Base-by-base conservation (phyloP, 2,329 filamentous ascomycete species). In the Talaromyces atroroseus region DNA sequence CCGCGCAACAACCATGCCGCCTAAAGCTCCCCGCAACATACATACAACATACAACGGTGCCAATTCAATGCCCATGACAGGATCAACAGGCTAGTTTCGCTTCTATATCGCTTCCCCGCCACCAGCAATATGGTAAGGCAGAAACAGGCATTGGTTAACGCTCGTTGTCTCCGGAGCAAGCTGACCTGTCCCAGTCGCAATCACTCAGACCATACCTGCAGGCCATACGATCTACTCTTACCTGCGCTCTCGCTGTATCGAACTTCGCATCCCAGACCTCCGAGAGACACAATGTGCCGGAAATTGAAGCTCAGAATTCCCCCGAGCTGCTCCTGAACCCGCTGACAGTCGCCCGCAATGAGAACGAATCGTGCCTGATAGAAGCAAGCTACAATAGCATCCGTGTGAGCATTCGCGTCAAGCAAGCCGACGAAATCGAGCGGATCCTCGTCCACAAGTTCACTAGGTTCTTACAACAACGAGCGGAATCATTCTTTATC, bases 361-460 rank as follows among this genome's bases (percentile, higher is more conserved):
- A 97, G 76, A 95, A 96, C 73, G 94, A 99, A 95, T 97, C 71
- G 92, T 97, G 78, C 92, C 94, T 54, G 32, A 36, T 36, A 14
- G 32, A 36, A 36, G 32, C 32, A 36, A 94, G 89, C 73, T 88
- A 97, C 78, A 99, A 99, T 82, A 95, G 89, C 64, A 89, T 99
- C 64, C 88, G 94, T 65, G 89, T 99, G 69, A 96, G 90, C 82
- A 95, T 99, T 78, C 90, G 92, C 80, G 96, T 99, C 76, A 99
- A 99, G 79, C 94, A 99, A 80, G 94, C 94, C 60, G 94, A 99
- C 74, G 94, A 99, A 78, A 99, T 97, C 68, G 94, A 99, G 76
- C 85, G 95, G 72, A 97, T 99, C 62, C 79, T 99, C 60, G 94
- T 99, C 62, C 94, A 97, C 79, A 99, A 99, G 77, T 97, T 99